A percentile compares a stretch with the other conserved stretches of the same genome.
phyloP scores from a whole-genome alignment of 495 filamentous ascomycete genomes.

The Annulohypoxylon maeteangense region DNA sequence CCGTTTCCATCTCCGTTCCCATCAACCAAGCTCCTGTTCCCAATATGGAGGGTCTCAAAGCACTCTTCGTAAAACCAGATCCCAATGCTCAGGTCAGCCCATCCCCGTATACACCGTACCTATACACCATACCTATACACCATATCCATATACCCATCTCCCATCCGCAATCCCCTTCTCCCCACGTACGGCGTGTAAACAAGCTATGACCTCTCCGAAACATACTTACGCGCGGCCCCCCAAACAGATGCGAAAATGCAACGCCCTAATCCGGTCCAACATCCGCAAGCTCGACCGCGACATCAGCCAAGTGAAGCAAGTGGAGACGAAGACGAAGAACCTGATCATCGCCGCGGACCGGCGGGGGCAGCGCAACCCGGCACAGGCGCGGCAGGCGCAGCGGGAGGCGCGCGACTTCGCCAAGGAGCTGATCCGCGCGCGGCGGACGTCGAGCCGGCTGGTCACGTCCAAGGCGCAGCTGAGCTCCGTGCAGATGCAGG shows the following conservation, averaged over 20 bases:
- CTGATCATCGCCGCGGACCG: slow-evolving; percentile 81
- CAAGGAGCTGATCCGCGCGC: slow-evolving; percentile 83
- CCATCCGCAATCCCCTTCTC: not conserved
- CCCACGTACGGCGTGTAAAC: not conserved
- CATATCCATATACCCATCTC: slow-evolving; percentile 4
- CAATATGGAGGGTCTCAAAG: slow-evolving; percentile 85
- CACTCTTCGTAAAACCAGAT: slow-evolving; percentile 91
- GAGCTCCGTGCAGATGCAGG: slow-evolving; percentile 95
- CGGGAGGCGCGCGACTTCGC: slow-evolving; percentile 87
- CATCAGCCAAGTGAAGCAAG: slow-evolving; percentile 74
- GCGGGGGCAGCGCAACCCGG: slow-evolving; percentile 80
- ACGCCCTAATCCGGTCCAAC: slow-evolving; percentile 87
- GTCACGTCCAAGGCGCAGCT: slow-evolving; percentile 90
- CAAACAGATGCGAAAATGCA: slow-evolving; percentile 91
- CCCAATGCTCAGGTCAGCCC: slow-evolving; percentile 84
- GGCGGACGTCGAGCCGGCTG: slow-evolving; percentile 77
- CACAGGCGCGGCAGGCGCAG: slow-evolving; percentile 77
- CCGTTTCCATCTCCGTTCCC: not conserved
- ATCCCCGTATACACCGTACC: slow-evolving; percentile 2
- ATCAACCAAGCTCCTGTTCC: slow-evolving; percentile 3
- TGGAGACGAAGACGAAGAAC: slow-evolving; percentile 87
- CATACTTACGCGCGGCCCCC: slow-evolving; percentile 12
- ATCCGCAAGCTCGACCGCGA: slow-evolving; percentile 96
- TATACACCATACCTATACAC: slow-evolving; percentile 2
- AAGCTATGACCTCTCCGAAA: not conserved